A percentile compares a stretch with the other conserved stretches of the same genome.
Conservation (phyloP, 2,329 filamentous ascomycete species). For the Cryphonectria nitschkei region DNA sequence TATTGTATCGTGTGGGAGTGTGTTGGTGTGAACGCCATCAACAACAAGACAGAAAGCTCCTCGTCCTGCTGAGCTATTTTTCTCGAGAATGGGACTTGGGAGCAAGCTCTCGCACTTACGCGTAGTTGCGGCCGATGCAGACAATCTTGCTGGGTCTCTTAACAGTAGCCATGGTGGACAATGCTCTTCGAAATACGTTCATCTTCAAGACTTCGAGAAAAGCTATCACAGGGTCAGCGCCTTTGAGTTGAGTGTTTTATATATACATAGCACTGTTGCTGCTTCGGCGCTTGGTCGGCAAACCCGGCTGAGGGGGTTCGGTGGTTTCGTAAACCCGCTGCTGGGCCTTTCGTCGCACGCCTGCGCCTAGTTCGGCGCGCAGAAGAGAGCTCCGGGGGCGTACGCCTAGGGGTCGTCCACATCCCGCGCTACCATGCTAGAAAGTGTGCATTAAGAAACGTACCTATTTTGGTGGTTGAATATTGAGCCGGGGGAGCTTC, state of each 20-base stretch:
- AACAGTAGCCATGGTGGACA: constrained; percentile 42
- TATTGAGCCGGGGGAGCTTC: constrained; percentile 2
- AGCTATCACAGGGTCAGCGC: background rate
- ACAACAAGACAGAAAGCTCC: constrained; percentile 9
- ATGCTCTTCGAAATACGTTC: constrained; percentile 35
- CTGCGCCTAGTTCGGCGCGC: constrained; percentile 12
- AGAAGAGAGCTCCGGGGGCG: constrained; percentile 15
- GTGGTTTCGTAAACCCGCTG: constrained; percentile 16
- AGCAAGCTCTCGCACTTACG: constrained; percentile 57
- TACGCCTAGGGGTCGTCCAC: background rate
- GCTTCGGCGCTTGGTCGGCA: constrained; percentile 16
- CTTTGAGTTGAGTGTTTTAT: constrained; percentile 1
- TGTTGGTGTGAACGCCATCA: background rate
- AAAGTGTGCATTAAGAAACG: background rate
- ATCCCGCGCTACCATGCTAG: constrained; percentile 4
- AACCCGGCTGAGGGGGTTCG: constrained; percentile 21
- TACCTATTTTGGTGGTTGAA: constrained; percentile 13
- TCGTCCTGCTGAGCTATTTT: background rate
- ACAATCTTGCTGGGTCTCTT: constrained; percentile 68
- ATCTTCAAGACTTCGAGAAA: constrained; percentile 19
- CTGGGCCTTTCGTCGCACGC: background rate
- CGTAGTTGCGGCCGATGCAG: constrained; percentile 93
- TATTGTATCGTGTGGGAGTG: background rate
- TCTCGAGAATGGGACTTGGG: constrained; percentile 15
- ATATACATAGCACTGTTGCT: constrained; percentile 5